Evolutionary conservation across 257 asterid species (phyloP), one percentile per base, ranked within the genome.

Genomic region (Handroanthus guayacan): DNA sequence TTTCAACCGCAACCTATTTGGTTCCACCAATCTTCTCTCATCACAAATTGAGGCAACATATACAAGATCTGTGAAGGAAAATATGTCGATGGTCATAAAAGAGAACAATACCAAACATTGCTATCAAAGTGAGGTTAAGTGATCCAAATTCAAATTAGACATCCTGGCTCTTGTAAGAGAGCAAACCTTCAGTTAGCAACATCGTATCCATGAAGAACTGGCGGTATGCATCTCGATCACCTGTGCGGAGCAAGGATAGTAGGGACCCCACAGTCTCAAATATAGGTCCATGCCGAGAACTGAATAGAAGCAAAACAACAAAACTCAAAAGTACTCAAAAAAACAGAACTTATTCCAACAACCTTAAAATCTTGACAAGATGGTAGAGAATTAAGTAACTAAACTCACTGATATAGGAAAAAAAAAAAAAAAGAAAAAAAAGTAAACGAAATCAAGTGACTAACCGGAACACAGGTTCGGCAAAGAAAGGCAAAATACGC

Each of bases 211-310:
- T 80, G 54, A 91, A 91, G 71, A 95, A 95, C 56, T 76, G 91
- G 18, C 99, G 87, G 82, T 87, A 95, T 4, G 92, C 91, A 84
- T 87, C 97, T 75, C 92, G 89, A 80, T 95, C 99, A 74, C 96
- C 94, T 6, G 89, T 76, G 44, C 97, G 97, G 67, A 95, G 91
- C 85, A 91, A 80, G 16, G 96, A 87, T 60, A 95, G 81, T 69
- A 92, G 88, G 69, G 96, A 82, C 54, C 93, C 94, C 66, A 95
- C 75, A 66, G 92, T 86, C 84, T 91, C 97, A 47, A 91, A 77
- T 77, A 92, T 79, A 76, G 76, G 87, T 52, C 90, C 95, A 57
- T 87, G 92, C 37, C 89, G 88, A 45, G 87, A 75, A 48, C 99
- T 95, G 85, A 57, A 85, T 44, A 45, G 13, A 69, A 77, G 43